Evolutionary conservation across 2,329 filamentous ascomycete species (phyloP), one percentile per base, ranked within the genome.

Genomic region (Gnomoniopsis smithogilvyi): DNA sequence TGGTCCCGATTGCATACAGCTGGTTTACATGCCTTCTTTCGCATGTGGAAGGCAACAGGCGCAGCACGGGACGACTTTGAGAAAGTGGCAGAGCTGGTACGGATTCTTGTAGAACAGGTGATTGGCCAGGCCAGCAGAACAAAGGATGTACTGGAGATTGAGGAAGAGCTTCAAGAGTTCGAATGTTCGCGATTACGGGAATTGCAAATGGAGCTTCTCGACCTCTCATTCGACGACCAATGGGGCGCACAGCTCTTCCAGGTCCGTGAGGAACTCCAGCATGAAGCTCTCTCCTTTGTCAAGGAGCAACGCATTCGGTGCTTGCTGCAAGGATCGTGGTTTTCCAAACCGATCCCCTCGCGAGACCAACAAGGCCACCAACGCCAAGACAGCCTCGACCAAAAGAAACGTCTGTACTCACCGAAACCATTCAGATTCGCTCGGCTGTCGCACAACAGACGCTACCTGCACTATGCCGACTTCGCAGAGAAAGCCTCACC

Each of bases 261-360:
- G 74, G 91, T 96, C n/a, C 89, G 92, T 36, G 92, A 97, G 56
- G 92, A 96, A 72, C 81, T 98, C 48, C 90, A 91, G 66, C 87
- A 94, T 67, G 95, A 99, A 73, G 92, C 94, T 12, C 77, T 97
- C 56, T 91, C 96, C 68, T 99, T 99, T 69, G 91, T 98, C 74
- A 97, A 96, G 74, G 95, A 99, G 75, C 95, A 99, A 73, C 87
- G 95, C 41, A 90, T 98, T 62, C 84, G 95, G 56, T 97, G 93
- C 70, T 78, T 99, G 43, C 82, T 98, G 3, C 84, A 91, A 65
- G 95, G 95, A 7, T 87, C 90, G 11, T 99, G 95, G 95, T 99
- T 98, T 76, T 72, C 77, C 70, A 74, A 81, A 73, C 73, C 81
- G 6, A 68, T 74, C 12, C 71, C 76, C 53, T 73, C 68, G 62